Percentiles rank a stretch among this genome's conserved stretches.
These are phyloP conservation scores for Pseudogymnoascus sp. DNA, from an alignment of 2,329 filamentous ascomycete genomes.

Conservation along the genomic window DNA sequence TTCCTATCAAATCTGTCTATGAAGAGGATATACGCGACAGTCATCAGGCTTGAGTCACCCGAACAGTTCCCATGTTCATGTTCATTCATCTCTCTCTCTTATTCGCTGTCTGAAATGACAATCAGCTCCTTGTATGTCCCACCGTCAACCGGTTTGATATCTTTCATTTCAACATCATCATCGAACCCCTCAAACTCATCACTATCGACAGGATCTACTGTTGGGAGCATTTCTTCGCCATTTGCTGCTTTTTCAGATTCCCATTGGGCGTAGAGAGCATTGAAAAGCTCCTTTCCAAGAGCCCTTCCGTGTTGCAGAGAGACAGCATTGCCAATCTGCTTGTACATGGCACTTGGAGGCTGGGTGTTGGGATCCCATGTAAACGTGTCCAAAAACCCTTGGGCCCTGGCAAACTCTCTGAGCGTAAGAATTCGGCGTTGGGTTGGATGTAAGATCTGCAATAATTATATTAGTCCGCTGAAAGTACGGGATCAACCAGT, in stretches of 20 bases:
- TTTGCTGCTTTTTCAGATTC: not conserved
- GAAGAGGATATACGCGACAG: not conserved
- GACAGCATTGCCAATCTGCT: conserved; percentile 18
- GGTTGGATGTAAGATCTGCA: conserved; percentile 15
- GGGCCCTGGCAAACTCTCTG: conserved; percentile 16
- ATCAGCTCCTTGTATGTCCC: not conserved
- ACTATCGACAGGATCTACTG: not conserved
- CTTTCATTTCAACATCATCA: not conserved
- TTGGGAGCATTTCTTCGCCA: not conserved
- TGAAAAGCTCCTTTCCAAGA: conserved; percentile 11
- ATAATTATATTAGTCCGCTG: not conserved
- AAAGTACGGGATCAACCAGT: not conserved
- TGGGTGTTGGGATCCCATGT: conserved; percentile 12
- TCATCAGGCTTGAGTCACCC: not conserved
- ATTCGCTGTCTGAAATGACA: not conserved
- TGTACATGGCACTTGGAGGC: conserved; percentile 2
- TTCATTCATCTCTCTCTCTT: not conserved
- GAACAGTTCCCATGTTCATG: not conserved
- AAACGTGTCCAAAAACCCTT: conserved; percentile 17
- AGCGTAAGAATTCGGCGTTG: conserved; percentile 12
- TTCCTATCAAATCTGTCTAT: not conserved
- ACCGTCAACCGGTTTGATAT: not conserved
- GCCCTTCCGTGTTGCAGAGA: conserved; percentile 11
- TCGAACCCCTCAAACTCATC: not conserved
- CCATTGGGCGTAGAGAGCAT: conserved; percentile 4